These are phyloP conservation scores for Articulospora tetracladia DNA, from an alignment of 495 filamentous ascomycete genomes.

Conservation along the genomic window DNA sequence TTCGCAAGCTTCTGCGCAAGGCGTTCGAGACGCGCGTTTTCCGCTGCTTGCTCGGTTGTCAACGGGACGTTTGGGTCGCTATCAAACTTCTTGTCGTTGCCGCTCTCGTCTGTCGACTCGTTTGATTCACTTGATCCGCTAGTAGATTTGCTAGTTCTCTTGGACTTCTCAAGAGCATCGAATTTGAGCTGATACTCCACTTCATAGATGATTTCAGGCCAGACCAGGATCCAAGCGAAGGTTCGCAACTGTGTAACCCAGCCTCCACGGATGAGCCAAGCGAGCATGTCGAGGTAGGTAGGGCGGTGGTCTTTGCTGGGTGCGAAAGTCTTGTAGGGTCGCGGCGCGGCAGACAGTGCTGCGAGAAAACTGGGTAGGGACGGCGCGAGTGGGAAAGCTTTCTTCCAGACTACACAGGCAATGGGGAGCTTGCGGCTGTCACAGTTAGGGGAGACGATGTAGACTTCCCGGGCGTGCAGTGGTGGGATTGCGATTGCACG, in stretches of 20 bases:
- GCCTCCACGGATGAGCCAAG: constrained; percentile 85
- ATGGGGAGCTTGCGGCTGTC: constrained; percentile 68
- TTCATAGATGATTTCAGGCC: constrained; percentile 56
- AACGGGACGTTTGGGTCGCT: constrained; percentile 19
- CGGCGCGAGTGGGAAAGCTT: constrained; percentile 75
- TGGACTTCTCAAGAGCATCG: constrained; percentile 30
- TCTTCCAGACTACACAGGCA: constrained; percentile 69
- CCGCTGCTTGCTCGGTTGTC: constrained; percentile 26
- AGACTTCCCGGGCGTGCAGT: constrained; percentile 84
- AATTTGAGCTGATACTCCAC: constrained; percentile 54
- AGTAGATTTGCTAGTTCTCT: constrained; percentile 18
- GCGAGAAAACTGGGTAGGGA: constrained; percentile 81
- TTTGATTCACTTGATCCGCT: constrained; percentile 15
- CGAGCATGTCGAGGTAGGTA: constrained; percentile 83
- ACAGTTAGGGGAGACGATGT: constrained; percentile 89
- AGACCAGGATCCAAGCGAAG: constrained; percentile 75
- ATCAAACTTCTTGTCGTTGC: background rate
- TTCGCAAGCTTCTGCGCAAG: constrained; percentile 42
- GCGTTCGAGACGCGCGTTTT: constrained; percentile 48
- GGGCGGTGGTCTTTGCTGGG: constrained; percentile 86
- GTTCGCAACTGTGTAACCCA: constrained; percentile 91
- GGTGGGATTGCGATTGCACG: constrained; percentile 89
- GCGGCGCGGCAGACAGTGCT: constrained; percentile 68
- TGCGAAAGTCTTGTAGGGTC: constrained; percentile 74
- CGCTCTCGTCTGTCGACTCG: constrained; percentile 22